Evolutionary conservation across 345 rosid genomes (phyloP).

Genomic region (Balakata baccata): DNA sequence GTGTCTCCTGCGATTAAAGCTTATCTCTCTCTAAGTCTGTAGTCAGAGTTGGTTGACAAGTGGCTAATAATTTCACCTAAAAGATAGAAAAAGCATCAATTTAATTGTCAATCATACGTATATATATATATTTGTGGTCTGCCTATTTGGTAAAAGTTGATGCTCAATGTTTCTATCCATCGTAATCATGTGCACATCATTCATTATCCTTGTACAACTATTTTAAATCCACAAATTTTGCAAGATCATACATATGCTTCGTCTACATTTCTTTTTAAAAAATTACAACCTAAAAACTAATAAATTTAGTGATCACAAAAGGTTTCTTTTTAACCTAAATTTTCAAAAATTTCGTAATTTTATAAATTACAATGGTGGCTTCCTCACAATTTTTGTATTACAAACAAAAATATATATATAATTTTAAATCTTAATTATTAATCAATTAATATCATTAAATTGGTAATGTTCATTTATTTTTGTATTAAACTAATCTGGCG

Average conservation of each 20-base stretch:
- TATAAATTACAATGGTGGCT: too few relatives aligned
- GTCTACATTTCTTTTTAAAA: not conserved
- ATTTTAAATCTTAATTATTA: too few relatives aligned
- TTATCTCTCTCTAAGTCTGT: too few relatives aligned
- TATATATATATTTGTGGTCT: not conserved
- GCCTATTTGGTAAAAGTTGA: not conserved
- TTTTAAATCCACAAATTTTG: not conserved
- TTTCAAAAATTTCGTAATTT: too few relatives aligned
- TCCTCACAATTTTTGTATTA: too few relatives aligned
- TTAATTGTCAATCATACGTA: not conserved
- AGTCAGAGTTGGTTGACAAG: not conserved
- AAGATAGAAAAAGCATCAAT: not conserved
- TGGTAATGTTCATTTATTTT: too few relatives aligned
- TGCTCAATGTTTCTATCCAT: not conserved
- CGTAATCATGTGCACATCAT: conserved; percentile 1
- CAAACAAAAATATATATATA: too few relatives aligned
- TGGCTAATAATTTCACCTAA: conserved; percentile 2
- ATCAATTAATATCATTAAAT: too few relatives aligned
- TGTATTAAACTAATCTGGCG: too few relatives aligned
- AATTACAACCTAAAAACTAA: not conserved
- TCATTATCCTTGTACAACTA: not conserved
- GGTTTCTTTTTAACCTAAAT: too few relatives aligned
- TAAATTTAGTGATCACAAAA: not conserved
- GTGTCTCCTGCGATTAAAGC: too few relatives aligned
- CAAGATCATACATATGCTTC: not conserved